Base-by-base conservation (phyloP, 176 grass and related monocot species). In the Stipa capillata region DNA sequence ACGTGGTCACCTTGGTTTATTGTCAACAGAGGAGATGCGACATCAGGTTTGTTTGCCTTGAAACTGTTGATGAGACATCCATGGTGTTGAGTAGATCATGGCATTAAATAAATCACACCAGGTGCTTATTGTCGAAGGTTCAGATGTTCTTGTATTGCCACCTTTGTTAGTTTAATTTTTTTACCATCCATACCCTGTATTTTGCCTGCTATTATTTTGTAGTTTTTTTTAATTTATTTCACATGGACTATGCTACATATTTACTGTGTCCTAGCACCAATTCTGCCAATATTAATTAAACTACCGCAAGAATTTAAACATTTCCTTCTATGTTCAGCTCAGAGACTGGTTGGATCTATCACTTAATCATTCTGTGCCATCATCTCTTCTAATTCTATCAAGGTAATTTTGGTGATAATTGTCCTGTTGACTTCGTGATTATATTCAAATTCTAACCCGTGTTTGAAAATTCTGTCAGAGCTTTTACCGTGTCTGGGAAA, bases 401-500 rank as follows among this genome's bases (percentile, higher is more conserved):
- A 94, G 92, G 92, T 94, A 91, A 66, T 52, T 82, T 15, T 60
- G 51, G 27, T 68, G 40, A 58, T 81, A 75, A 47, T 45, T 74
- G 11, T 42, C 20, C 35, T 36, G 15, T 35, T 76, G 28, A 27
- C 12, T 40, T 16, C 43, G 45, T 81, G 52, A 49, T 29, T 74
- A 57, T 61, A 18, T 81, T 81, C 58, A 63, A 73, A 44, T 73
- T 85, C 70, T 80, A 31, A 86, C 18, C 34, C 44, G 36, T 75
- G 34, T 69, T 80, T 77, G 42, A 17, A 45, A 82, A 83, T 27
- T 20, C 27, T 93, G 39, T 59, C 70, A 97, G 94, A 89, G 85
- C 92, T 66, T 98, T 98, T 82, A 89, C 87, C 72, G 73, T 98
- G 68, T 94, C 95, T 90, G 92, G 92, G 43, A 94, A 81, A 80